phyloP scores from a whole-genome alignment of 345 rosid species.

The Camelina laxa region DNA sequence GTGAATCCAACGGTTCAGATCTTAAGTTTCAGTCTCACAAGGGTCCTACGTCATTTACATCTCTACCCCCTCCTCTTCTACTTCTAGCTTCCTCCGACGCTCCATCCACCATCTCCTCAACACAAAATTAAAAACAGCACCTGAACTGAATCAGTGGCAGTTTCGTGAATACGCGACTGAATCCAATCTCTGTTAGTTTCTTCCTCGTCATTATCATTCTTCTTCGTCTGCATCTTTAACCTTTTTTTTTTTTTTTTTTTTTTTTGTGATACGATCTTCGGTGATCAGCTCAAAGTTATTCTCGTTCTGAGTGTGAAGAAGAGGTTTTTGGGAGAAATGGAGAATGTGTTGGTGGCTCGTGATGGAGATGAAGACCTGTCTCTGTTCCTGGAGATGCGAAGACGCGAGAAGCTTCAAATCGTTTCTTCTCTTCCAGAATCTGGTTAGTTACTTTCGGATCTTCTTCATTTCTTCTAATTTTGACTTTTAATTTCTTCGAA shows the following conservation, averaged over 20 bases:
- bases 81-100: conserved; percentile 11
- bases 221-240: neutral
- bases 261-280: neutral
- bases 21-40: neutral
- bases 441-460: conserved; percentile 45
- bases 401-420: conserved; percentile 64
- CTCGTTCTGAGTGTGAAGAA: neutral
- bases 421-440: conserved; percentile 46
- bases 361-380: conserved; percentile 82
- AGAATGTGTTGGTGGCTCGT: conserved; percentile 48
- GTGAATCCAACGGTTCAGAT: conserved; percentile 30
- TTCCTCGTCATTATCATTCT: neutral
- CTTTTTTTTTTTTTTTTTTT: neutral
- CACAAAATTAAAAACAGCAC: neutral
- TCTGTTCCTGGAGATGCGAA: conserved; percentile 77
- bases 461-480: conserved; percentile 7
- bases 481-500: conserved; percentile 5
- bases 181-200: conserved; percentile 15
- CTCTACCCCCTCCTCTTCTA: conserved; percentile 10
- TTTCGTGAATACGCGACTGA: conserved; percentile 28
- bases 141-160: conserved; percentile 30
- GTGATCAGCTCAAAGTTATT: conserved; percentile 2
- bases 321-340: conserved; percentile 26
- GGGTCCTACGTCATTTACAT: conserved; percentile 39
- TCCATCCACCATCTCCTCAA: conserved; percentile 40